phyloP scores from a whole-genome alignment of 495 filamentous ascomycete genomes.

The Podospora fimiseda region DNA sequence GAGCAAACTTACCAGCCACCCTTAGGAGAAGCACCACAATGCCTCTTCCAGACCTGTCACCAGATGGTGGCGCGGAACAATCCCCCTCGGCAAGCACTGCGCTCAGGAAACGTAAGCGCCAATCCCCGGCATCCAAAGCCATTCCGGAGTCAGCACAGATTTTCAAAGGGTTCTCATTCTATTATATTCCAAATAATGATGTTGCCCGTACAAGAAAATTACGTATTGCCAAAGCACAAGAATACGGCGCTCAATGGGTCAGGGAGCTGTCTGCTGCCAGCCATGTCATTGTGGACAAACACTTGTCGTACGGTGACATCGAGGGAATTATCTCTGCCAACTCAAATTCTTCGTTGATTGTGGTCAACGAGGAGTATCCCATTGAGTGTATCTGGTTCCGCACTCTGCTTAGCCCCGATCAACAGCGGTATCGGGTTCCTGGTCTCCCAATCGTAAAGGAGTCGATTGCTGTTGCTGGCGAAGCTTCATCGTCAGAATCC shows the following conservation, averaged over 20 bases:
- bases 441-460: slow-evolving; percentile 21
- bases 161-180: slow-evolving; percentile 61
- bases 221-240: slow-evolving; percentile 66
- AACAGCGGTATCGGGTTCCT: slow-evolving; percentile 53
- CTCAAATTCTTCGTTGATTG: slow-evolving; percentile 39
- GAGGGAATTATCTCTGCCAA: slow-evolving; percentile 49
- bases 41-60: slow-evolving; percentile 8
- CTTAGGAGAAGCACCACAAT: slow-evolving; percentile 21
- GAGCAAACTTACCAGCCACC: slow-evolving; percentile 1
- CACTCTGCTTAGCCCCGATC: slow-evolving; percentile 50
- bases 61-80: slow-evolving; percentile 3
- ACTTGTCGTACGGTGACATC: slow-evolving; percentile 59
- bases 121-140: slow-evolving; percentile 22
- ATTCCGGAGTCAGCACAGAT: slow-evolving; percentile 56
- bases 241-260: slow-evolving; percentile 61
- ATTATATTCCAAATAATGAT: slow-evolving; percentile 77
- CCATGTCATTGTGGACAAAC: slow-evolving; percentile 76
- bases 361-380: slow-evolving; percentile 72
- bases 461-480: background rate
- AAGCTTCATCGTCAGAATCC: slow-evolving; percentile 21
- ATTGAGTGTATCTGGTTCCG: slow-evolving; percentile 67
- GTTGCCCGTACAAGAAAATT: slow-evolving; percentile 56
- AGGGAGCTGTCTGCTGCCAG: slow-evolving; percentile 40
- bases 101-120: slow-evolving; percentile 48
- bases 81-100: slow-evolving; percentile 18